Evolutionary conservation across 345 rosid genomes (phyloP).

Genomic region (Euclidium syriacum): DNA sequence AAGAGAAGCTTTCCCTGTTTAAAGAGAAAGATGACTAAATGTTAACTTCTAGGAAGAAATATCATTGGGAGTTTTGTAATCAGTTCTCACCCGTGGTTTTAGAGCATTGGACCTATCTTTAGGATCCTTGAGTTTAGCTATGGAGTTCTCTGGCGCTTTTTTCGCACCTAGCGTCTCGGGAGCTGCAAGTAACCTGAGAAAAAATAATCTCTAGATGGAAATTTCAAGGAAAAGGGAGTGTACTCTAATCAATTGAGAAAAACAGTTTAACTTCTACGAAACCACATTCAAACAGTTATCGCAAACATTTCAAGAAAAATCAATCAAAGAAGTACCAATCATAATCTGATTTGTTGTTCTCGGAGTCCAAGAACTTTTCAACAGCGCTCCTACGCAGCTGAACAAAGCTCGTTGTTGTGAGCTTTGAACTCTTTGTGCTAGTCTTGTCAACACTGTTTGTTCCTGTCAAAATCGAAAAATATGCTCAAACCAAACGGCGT

Average conservation of each 20-base stretch:
- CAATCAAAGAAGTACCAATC: slow-evolving; percentile 19
- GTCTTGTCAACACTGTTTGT: background rate
- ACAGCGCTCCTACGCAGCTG: slow-evolving; percentile 13
- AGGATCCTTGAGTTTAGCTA: slow-evolving; percentile 13
- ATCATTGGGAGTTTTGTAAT: background rate
- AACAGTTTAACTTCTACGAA: background rate
- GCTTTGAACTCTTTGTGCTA: background rate
- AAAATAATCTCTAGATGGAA: background rate
- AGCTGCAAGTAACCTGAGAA: slow-evolving; percentile 28
- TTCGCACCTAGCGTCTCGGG: slow-evolving; percentile 14
- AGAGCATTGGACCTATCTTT: slow-evolving; percentile 29
- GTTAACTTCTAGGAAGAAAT: background rate
- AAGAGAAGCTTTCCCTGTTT: background rate
- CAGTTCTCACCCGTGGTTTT: slow-evolving; percentile 50
- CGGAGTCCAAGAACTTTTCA: slow-evolving; percentile 30
- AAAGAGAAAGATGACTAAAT: background rate
- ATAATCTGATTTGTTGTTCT: slow-evolving; percentile 25
- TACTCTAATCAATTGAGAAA: background rate
- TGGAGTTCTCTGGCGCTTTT: slow-evolving; percentile 15
- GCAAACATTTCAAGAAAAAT: background rate
- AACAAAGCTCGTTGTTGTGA: slow-evolving; percentile 7
- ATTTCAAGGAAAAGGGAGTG: background rate
- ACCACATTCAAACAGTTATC: background rate
- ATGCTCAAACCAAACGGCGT: background rate
- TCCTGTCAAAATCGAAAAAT: slow-evolving; percentile 7